Evolutionary conservation across 805 yeast species (phyloP).

Genomic region (Ascoidea rubescens): DNA sequence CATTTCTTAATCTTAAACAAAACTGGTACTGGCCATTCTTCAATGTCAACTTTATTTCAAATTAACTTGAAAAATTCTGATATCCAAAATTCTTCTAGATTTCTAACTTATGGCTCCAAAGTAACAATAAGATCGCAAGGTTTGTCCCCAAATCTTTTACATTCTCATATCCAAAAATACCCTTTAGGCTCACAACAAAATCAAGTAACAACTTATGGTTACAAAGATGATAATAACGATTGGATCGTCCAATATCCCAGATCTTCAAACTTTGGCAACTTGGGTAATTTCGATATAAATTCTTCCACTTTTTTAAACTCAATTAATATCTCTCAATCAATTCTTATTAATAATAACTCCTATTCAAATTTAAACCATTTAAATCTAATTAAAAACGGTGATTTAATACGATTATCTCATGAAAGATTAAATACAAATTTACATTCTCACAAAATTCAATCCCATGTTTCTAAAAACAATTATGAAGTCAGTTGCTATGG

Average conservation of each 20-base stretch:
- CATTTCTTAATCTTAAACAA: constrained; percentile 67
- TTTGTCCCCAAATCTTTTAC: constrained; percentile 59
- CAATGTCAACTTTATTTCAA: constrained; percentile 82
- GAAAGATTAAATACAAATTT: constrained; percentile 56
- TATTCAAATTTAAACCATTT: constrained; percentile 9
- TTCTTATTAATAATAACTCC: too few species aligned
- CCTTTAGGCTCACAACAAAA: constrained; percentile 93
- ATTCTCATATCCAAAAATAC: constrained; percentile 74
- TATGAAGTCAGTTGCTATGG: constrained; percentile 90
- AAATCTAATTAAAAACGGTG: constrained; percentile 42
- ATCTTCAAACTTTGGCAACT: constrained; percentile 15
- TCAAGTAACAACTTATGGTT: constrained; percentile 87
- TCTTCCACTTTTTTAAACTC: neutral
- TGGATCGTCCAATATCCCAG: constrained; percentile 60
- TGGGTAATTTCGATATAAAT: neutral
- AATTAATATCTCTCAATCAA: too few species aligned
- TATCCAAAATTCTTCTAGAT: constrained; percentile 52
- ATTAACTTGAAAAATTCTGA: constrained; percentile 64
- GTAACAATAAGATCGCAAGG: constrained; percentile 61
- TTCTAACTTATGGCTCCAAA: constrained; percentile 46
- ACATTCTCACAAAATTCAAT: constrained; percentile 71
- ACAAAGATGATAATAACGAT: constrained; percentile 75
- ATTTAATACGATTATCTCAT: constrained; percentile 60
- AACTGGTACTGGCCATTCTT: constrained; percentile 88
- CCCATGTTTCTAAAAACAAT: constrained; percentile 51